Evolutionary conservation across 2,329 filamentous ascomycete species (phyloP), one percentile per base, ranked within the genome.

Genomic region (Penicillium sp.): DNA sequence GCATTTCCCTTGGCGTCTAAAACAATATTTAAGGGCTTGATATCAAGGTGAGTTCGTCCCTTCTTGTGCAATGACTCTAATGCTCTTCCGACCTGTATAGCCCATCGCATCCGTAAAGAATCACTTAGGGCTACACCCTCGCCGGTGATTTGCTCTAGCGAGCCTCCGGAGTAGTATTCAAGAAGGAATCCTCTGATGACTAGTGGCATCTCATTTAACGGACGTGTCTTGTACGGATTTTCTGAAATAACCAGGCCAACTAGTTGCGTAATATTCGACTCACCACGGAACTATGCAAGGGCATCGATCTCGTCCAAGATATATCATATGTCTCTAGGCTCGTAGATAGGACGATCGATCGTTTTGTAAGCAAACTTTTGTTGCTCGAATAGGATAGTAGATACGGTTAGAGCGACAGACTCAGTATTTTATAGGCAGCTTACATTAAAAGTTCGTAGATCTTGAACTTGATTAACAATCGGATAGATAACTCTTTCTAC

Each of bases 131-230:
- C 24, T 24, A 24, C 9, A 22, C 3, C 19, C 11, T 22, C 3
- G 6, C 21, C 21, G 11, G 49, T 37, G 26, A 59, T 45, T 44
- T 51, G 22, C 26, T 64, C 48, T 13, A 65, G 59, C 13, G 59
- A 58, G 3, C 64, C 59, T 42, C 54, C 54, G n/a, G 58, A 22
- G 22, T 62, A 60, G 46, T 56, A 63, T 54, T 65, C 52, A 29
- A 62, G 60, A 44, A 66, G 58, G 44, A 63, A 55, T 13, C 59
- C 64, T 21, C 13, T 60, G 21, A 63, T 53, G 9, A 63, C 57
- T 24, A 14, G 22, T 42, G 57, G 56, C 19, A 49, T 52, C 13
- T 49, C 8, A 10, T 19, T 52, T 27, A 31, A 52, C 19, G 29
- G 51, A 45, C 11, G 11, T 2, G 54, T 57, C 42, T 49, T 39